phyloP scores from a whole-genome alignment of 2,329 filamentous ascomycete genomes.

The Stagonosporopsis vannaccii region DNA sequence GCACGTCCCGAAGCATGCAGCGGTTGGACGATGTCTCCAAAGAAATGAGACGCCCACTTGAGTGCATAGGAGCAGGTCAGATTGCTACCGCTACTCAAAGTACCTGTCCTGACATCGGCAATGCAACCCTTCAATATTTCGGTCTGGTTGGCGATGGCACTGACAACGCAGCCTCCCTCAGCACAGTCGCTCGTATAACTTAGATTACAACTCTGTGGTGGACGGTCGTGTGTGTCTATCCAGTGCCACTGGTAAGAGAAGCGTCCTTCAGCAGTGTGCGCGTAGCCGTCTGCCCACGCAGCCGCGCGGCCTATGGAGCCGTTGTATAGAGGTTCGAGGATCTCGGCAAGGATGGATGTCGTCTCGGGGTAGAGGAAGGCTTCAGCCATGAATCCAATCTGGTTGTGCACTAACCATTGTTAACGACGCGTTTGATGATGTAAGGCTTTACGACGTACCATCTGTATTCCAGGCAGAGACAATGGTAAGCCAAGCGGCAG shows the following conservation, averaged over 20 bases:
- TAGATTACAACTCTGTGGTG: constrained; percentile 44
- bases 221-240: constrained; percentile 49
- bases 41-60: constrained; percentile 53
- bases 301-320: constrained; percentile 50
- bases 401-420: constrained; percentile 47
- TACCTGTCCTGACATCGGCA: constrained; percentile 34
- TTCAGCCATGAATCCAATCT: constrained; percentile 52
- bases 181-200: constrained; percentile 50
- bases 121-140: constrained; percentile 49
- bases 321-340: constrained; percentile 52
- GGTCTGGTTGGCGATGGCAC: constrained; percentile 53
- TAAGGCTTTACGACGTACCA: constrained; percentile 23
- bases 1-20: constrained; percentile 51
- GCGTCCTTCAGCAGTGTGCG: constrained; percentile 49
- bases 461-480: constrained; percentile 43
- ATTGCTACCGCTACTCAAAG: constrained; percentile 37
- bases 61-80: constrained; percentile 51
- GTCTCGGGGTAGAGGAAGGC: constrained; percentile 46
- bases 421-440: not conserved
- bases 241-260: constrained; percentile 54
- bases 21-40: constrained; percentile 53
- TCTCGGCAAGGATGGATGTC: constrained; percentile 38
- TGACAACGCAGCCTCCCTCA: constrained; percentile 51
- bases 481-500: constrained; percentile 21
- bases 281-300: constrained; percentile 51